Evolutionary conservation across 2,329 filamentous ascomycete species (phyloP), one percentile per base, ranked within the genome.

Genomic region (Colletotrichum sojae): DNA sequence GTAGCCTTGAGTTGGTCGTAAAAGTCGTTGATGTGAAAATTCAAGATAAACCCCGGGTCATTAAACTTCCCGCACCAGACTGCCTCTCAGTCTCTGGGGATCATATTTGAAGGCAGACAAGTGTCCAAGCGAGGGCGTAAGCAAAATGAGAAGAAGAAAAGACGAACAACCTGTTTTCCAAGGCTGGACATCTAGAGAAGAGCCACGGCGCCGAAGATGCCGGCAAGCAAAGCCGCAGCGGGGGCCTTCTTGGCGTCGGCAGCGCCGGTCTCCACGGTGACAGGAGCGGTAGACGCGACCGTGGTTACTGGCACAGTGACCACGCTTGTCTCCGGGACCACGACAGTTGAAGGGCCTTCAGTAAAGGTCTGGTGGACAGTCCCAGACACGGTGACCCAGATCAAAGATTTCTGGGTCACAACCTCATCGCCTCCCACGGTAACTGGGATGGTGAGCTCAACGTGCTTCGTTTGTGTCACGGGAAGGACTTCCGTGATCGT

Each of bases 391-490:
- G 78, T 79, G 40, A 72, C 58, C 62, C 76, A 72, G 25, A 77
- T 77, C 45, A 77, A 71, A 45, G 77, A 78, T 71, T 78, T 75
- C 36, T 75, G 63, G 10, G 80, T 82, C 27, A 81, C 75, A 13
- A 80, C 81, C 52, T 76, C 67, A 57, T 73, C 76, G 5, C 69
- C 67, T 9, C 73, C 76, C 5, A 76, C 76, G 0, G 63, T 70
- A n/a, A 82, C 77, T n/a, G 78, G 79, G 51, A 83, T 71, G 13
- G 83, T 85, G 6, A 79, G 78, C 12, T 80, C 78, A 40, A 83
- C 74, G 61, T 81, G 73, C 62, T 74, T 74, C 25, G 81, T 83
- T 66, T 76, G 61, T 18, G 83, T 86, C 25, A 82, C 77, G 0
- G 83, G 81, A 36, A 84, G 73, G 3, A 83, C 79, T 54, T 80